These are phyloP conservation scores for Colletotrichum lentis DNA, from an alignment of 2,329 filamentous ascomycete genomes.

Conservation along the genomic window DNA sequence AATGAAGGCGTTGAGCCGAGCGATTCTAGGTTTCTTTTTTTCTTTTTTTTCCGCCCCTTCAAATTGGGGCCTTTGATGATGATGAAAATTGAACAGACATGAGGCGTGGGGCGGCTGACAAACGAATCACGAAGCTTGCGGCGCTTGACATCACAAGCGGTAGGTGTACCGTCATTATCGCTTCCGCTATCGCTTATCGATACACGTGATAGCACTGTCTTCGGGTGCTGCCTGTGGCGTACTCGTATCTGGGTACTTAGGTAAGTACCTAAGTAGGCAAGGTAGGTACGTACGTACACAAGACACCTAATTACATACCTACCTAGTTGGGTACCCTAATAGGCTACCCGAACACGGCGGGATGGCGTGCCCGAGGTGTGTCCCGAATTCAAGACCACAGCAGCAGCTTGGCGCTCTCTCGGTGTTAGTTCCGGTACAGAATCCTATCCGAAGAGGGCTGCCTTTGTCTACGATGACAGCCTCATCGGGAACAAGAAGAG, in stretches of 20 bases:
- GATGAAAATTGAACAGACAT: constrained; percentile 36
- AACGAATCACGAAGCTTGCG: constrained; percentile 36
- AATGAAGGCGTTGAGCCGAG: constrained; percentile 2
- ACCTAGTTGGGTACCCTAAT: neutral
- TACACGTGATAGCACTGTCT: neutral
- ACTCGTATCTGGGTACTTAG: neutral
- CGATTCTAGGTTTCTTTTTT: neutral
- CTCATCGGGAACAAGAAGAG: constrained; percentile 3
- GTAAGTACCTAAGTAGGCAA: neutral
- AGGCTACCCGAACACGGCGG: neutral
- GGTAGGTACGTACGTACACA: neutral
- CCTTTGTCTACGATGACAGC: neutral
- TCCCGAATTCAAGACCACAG: constrained; percentile 15
- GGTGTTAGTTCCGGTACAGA: neutral
- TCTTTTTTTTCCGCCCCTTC: neutral
- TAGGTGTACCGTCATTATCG: constrained; percentile 37
- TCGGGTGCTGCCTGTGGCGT: neutral
- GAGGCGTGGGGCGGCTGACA: constrained; percentile 36
- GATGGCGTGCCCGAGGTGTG: constrained; percentile 18
- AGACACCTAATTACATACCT: neutral
- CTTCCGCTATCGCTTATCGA: constrained; percentile 12
- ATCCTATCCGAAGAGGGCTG: neutral
- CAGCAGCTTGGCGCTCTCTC: neutral
- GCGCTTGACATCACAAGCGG: constrained; percentile 20
- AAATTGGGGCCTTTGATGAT: constrained; percentile 8